phyloP scores from a whole-genome alignment of 78 protist genomes.

The Dictyostelium capitatum region DNA sequence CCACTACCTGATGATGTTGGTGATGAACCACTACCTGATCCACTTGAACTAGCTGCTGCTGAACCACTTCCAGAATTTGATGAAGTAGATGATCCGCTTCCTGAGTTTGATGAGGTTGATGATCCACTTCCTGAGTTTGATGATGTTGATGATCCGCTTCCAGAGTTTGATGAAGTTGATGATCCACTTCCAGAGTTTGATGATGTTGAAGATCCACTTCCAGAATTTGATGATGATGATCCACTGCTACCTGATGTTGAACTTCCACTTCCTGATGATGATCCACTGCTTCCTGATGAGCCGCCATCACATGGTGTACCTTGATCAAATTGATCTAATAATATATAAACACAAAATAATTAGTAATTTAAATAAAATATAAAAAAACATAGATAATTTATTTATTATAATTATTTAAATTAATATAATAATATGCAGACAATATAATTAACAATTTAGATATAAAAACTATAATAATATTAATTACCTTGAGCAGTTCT shows the following conservation, averaged over 20 bases:
- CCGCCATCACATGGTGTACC: background rate
- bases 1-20: background rate
- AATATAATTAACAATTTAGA: no score
- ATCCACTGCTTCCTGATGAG: background rate
- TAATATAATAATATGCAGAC: no score
- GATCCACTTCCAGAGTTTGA: constrained; percentile 19
- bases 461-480: no score
- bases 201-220: no score
- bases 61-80: background rate
- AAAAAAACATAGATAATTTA: no score
- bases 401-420: no score
- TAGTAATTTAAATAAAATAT: no score
- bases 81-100: background rate
- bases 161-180: background rate
- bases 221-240: background rate
- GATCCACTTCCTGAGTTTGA: background rate
- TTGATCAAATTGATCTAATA: no score
- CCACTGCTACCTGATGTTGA: constrained; percentile 2
- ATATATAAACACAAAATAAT: no score
- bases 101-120: background rate
- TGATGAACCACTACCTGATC: background rate
- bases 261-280: constrained; percentile 16
- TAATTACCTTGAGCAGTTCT: constrained; percentile 47
- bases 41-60: background rate
- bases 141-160: background rate